phyloP scores from a whole-genome alignment of 257 asterid genomes.

The Parsonsia alboflavescens region DNA sequence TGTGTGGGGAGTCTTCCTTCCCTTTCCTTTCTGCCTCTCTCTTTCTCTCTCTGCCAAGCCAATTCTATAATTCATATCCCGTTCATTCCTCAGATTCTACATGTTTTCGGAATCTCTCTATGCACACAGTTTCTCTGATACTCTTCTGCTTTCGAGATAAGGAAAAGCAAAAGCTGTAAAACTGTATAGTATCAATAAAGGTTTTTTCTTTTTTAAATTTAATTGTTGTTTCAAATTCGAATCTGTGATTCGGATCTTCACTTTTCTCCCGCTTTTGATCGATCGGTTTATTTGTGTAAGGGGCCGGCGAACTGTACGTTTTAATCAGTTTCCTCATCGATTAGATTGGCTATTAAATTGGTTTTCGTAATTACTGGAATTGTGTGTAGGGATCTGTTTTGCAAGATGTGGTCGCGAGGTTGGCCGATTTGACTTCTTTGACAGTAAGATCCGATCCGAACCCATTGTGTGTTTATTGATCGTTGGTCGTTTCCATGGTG shows the following conservation, averaged over 20 bases:
- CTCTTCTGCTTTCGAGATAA: conserved; percentile 11
- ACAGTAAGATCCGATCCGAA: conserved; percentile 49
- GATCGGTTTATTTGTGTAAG: conserved; percentile 30
- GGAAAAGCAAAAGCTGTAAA: background rate
- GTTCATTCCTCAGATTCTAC: conserved; percentile 10
- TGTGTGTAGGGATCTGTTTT: conserved; percentile 48
- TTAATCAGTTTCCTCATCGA: conserved; percentile 4
- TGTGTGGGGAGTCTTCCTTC: background rate
- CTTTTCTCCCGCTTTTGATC: background rate
- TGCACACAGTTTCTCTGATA: conserved; percentile 39
- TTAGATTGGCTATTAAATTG: conserved; percentile 1
- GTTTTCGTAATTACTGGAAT: background rate
- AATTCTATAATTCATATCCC: conserved; percentile 6
- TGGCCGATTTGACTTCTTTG: conserved; percentile 28
- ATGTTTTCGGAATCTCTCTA: conserved; percentile 16
- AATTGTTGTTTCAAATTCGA: conserved; percentile 15
- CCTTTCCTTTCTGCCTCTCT: background rate
- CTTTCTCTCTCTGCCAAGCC: conserved; percentile 14
- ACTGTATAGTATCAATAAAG: background rate
- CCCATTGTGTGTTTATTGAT: background rate
- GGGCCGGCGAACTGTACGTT: conserved; percentile 10
- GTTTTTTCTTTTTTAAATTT: background rate
- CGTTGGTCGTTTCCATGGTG: background rate
- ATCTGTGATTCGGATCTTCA: conserved; percentile 38
- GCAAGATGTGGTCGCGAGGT: conserved; percentile 32